Percentiles rank a stretch among this genome's conserved stretches.
Evolutionary conservation across 2,329 filamentous ascomycete species (phyloP).

Genomic region (Penicillium italicum): DNA sequence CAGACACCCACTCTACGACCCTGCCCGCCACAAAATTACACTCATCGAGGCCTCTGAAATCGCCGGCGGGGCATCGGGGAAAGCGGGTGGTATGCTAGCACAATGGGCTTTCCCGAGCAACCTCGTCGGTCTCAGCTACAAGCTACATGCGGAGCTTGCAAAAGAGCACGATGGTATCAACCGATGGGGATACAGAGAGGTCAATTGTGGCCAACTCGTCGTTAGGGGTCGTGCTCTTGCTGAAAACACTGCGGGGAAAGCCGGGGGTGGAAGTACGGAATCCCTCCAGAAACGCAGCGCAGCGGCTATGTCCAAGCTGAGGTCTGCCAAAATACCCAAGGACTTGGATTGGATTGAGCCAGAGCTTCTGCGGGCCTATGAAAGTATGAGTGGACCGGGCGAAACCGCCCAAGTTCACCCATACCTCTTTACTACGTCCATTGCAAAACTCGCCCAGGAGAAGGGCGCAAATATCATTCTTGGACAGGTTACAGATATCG

Average conservation of each 20-base stretch:
- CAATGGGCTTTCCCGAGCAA: constrained; percentile 85
- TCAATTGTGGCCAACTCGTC: constrained; percentile 68
- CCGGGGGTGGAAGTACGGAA: constrained; percentile 38
- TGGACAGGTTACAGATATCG: constrained; percentile 67
- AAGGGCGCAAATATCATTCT: constrained; percentile 65
- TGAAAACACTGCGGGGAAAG: constrained; percentile 33
- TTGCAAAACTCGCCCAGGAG: constrained; percentile 70
- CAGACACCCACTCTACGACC: constrained; percentile 76
- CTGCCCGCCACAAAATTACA: constrained; percentile 70
- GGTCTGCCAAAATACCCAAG: constrained; percentile 62
- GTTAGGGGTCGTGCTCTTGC: constrained; percentile 46
- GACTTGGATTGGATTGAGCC: constrained; percentile 82
- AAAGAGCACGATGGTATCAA: constrained; percentile 73
- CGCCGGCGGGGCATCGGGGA: constrained; percentile 89
- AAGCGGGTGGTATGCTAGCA: constrained; percentile 85
- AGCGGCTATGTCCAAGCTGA: constrained; percentile 49
- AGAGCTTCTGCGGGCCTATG: constrained; percentile 65
- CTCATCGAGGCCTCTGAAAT: constrained; percentile 81
- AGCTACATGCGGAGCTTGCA: constrained; percentile 78
- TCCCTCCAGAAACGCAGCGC: constrained; percentile 56
- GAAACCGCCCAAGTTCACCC: constrained; percentile 95
- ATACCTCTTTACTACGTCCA: constrained; percentile 80
- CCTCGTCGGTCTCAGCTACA: constrained; percentile 82
- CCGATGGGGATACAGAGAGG: constrained; percentile 79
- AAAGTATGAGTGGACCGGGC: constrained; percentile 74